phyloP scores from a whole-genome alignment of 495 filamentous ascomycete genomes.

The Penicillium antarcticum region DNA sequence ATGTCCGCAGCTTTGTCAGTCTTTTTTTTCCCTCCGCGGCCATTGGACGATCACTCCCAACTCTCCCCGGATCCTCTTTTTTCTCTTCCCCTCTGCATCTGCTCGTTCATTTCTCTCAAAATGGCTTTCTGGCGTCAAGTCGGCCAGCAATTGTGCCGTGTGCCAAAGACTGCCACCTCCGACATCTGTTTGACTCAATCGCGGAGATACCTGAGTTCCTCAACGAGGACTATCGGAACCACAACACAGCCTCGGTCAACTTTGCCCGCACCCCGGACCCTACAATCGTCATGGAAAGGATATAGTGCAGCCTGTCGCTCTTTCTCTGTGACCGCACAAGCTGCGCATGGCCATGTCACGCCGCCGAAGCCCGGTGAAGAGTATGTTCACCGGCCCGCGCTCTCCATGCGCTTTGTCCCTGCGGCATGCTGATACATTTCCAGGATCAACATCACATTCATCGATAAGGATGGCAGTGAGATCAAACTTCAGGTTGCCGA shows the following conservation, averaged over 20 bases:
- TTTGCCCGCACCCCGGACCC: conserved; percentile 1
- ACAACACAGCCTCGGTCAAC: conserved; percentile 12
- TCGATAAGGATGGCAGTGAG: conserved; percentile 84
- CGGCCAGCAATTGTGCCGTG: conserved; percentile 34
- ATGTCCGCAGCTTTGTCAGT: conserved; percentile 24
- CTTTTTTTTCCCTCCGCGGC: conserved; percentile 24
- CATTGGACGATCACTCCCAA: conserved; percentile 23
- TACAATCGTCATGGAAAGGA: conserved; percentile 20
- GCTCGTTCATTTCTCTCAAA: conserved; percentile 7
- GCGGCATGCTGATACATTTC: neutral
- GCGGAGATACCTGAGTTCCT: conserved; percentile 30
- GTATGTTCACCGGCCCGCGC: conserved; percentile 46
- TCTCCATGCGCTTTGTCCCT: neutral
- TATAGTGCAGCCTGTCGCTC: conserved; percentile 40
- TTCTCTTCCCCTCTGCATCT: conserved; percentile 2
- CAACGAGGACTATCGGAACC: conserved; percentile 17
- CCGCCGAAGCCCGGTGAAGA: conserved; percentile 93
- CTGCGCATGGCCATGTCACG: conserved; percentile 72
- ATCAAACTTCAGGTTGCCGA: conserved; percentile 74
- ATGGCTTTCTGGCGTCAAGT: conserved; percentile 42
- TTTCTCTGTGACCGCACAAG: conserved; percentile 63
- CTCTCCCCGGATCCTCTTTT: conserved; percentile 14
- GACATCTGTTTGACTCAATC: conserved; percentile 32
- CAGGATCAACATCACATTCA: conserved; percentile 85
- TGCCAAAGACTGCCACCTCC: conserved; percentile 20